Evolutionary conservation across 768 basidiomycete genomes (phyloP), one percentile per base, ranked within the genome.

Genomic region (Mycena chlorophos): DNA sequence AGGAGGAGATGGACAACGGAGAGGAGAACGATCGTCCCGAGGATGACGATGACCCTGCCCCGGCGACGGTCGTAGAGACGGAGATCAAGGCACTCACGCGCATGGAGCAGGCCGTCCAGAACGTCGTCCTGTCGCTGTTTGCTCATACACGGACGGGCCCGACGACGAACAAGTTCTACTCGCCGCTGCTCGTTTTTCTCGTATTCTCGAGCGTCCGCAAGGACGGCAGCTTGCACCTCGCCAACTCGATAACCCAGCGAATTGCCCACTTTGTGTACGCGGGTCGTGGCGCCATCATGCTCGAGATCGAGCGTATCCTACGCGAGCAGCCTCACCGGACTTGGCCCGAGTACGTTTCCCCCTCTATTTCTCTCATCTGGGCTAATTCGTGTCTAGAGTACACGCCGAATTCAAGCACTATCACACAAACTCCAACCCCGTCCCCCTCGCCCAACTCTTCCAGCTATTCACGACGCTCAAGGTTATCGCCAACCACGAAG

Each of bases 281-380:
- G 4, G 51, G 56, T 3, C 47, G 39, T 4, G 47, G 37, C 14
- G 8, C 51, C 2, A 2, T 57, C 25, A 49, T 57, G 37, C 22
- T 53, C 6, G 47, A 57, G 56, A 57, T 57, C 20, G 51, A 57
- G 47, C n/a, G 22, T 13, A 1, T 39, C 4, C 37, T 56, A 20
- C 14, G 2, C 3, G 54, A 13, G 28, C 2, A 52, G 8, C 43
- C 29, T 1, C 28, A 47, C 19, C 37, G 34, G 37, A 12, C 53
- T 57, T 22, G 46, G 30, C 22, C 16, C 19, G 50, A 47, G 28
- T 19, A 43, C 48, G 31, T 17, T 34, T 17, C 31, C 8, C 31
- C 31, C 8, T 34, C 31, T 17, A 8, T 27, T 34, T 17, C 16
- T 31, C 27, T 25, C 29, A 26, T 5, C 27, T 34, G 45, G 31